Evolutionary conservation across 2,329 filamentous ascomycete genomes (phyloP), one percentile per base, ranked within the genome.

Genomic region (Plenodomus biglobosus): DNA sequence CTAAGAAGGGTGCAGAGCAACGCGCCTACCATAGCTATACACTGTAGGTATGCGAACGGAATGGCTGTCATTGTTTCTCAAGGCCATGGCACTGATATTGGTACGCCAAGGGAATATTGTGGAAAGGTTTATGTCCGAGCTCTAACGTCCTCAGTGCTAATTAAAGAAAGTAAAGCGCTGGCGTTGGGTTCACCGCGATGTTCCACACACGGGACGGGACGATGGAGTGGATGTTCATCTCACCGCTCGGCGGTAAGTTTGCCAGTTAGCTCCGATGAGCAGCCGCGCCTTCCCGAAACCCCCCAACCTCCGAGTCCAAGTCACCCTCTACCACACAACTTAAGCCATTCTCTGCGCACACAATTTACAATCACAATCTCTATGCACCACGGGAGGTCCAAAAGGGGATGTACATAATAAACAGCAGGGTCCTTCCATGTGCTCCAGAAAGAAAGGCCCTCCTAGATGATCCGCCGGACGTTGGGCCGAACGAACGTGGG

Each of bases 221-320:
- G 38, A 21, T 32, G 32, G 21, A 38, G 34, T 35, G 44, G 44
- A 42, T 27, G 20, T 38, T 50, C 46, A 49, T 41, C 37, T 44
- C 40, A n/a, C n/a, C n/a, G n/a, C n/a, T n/a, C n/a, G n/a, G n/a
- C n/a, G 43, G 50, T 41, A 40, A 34, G 27, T 32, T 6, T 11
- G 27, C 27, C 6, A 18, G 18, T 18, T 38, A 38, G 17, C 37
- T 11, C n/a, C 11, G 21, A 38, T 20, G 17, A 30, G 17, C 27
- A 19, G 18, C 34, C 24, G 27, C 30, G 3, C 40, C 30, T 22
- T 36, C 40, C 40, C 40, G 40, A 11, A 32, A 15, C 13, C 27
- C 13, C 27, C 10, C 22, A 24, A 24, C 27, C 27, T 32, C 13
- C 11, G 27, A 32, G 27, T 32, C 22, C 11, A 32, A 15, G 11